Percentiles rank a stretch among this genome's conserved stretches.
These are phyloP conservation scores for Ilex aquifolium DNA, from an alignment of 257 asterid genomes.

Conservation along the genomic window DNA sequence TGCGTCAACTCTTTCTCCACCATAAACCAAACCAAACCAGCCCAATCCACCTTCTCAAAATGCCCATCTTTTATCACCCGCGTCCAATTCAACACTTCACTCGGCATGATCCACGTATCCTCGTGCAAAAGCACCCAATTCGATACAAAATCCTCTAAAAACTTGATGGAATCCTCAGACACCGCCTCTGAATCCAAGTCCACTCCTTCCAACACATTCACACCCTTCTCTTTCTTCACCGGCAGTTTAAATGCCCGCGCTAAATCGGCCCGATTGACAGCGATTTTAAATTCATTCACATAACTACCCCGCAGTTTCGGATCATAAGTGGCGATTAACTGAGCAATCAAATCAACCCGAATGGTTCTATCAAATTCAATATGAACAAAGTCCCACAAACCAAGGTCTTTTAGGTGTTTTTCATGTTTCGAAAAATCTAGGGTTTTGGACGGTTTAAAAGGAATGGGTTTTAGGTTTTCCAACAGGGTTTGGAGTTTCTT, in stretches of 20 bases:
- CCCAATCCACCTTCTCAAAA: conserved; percentile 93
- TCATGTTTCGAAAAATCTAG: conserved; percentile 53
- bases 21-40: conserved; percentile 78
- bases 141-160: conserved; percentile 43
- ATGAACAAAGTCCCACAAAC: conserved; percentile 80
- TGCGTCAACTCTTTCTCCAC: conserved; percentile 75
- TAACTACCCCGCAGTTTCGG: conserved; percentile 38
- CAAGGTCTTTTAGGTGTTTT: conserved; percentile 51
- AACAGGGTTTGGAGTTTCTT: conserved; percentile 40
- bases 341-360: conserved; percentile 63
- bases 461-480: conserved; percentile 53
- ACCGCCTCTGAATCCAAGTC: conserved; percentile 40
- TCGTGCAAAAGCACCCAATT: conserved; percentile 79
- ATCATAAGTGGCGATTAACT: conserved; percentile 59
- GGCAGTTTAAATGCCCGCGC: conserved; percentile 66
- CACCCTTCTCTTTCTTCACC: conserved; percentile 47
- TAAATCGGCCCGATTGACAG: conserved; percentile 60
- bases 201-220: conserved; percentile 33
- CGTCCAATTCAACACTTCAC: conserved; percentile 55
- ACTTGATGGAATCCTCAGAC: conserved; percentile 46
- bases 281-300: conserved; percentile 37
- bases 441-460: conserved; percentile 44
- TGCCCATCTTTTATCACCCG: conserved; percentile 60
- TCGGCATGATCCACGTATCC: conserved; percentile 73
- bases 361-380: conserved; percentile 49